Evolutionary conservation across 1,284 basidiomycete species (phyloP).

Genomic region (Papiliotrema laurentii): DNA sequence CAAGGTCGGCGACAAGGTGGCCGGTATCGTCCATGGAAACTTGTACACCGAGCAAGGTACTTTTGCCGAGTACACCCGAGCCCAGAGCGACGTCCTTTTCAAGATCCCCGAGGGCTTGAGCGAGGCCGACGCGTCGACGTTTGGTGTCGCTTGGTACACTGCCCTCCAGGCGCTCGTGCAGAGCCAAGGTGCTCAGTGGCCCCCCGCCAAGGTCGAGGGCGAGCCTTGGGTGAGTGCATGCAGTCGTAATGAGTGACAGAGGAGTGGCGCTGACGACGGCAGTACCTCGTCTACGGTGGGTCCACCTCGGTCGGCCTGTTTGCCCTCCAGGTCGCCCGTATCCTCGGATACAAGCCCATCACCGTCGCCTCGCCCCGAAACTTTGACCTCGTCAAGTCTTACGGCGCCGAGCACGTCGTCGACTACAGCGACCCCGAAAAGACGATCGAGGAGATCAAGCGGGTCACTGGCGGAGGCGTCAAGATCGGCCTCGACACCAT

Average conservation of each 20-base stretch:
- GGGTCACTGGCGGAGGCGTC: slow-evolving; percentile 13
- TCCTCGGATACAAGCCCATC: slow-evolving; percentile 49
- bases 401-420: slow-evolving; percentile 50
- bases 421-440: slow-evolving; percentile 27
- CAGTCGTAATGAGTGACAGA: too few relatives aligned
- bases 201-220: slow-evolving; percentile 9
- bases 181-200: slow-evolving; percentile 27
- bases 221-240: not conserved
- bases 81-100: slow-evolving; percentile 20
- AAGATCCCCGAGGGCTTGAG: slow-evolving; percentile 10
- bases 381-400: slow-evolving; percentile 44
- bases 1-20: slow-evolving; percentile 49
- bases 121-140: slow-evolving; percentile 44
- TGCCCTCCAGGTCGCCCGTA: slow-evolving; percentile 51
- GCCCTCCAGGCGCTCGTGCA: slow-evolving; percentile 41
- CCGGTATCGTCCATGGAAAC: slow-evolving; percentile 52
- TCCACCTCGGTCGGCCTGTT: slow-evolving; percentile 51
- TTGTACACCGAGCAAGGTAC: slow-evolving; percentile 40
- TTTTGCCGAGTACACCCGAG: slow-evolving; percentile 50
- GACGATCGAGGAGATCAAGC: slow-evolving; percentile 13
- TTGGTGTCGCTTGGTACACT: slow-evolving; percentile 48
- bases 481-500: slow-evolving; percentile 14
- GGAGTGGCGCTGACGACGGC: not conserved
- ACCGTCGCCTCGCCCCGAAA: slow-evolving; percentile 50
- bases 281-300: slow-evolving; percentile 50